These are phyloP conservation scores for Pinguiococcus pyrenoidosus DNA, from an alignment of 108 stramenopile genomes.

Conservation along the genomic window DNA sequence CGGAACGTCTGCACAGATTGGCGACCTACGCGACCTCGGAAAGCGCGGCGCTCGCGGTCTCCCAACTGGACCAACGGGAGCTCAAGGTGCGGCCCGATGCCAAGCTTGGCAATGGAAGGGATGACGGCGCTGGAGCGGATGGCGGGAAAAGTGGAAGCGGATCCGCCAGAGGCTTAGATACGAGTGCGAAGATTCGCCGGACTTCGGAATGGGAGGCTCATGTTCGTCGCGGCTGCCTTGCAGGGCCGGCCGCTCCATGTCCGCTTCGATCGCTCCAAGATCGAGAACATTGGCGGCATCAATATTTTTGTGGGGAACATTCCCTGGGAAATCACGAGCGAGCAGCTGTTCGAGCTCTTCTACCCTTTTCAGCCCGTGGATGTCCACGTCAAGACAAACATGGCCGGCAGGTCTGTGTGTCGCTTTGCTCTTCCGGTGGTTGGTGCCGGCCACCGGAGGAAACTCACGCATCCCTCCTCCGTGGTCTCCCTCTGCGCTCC, in stretches of 20 bases:
- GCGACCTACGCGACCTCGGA: not conserved
- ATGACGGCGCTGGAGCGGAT: too few relatives aligned
- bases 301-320: constrained; percentile 31
- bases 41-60: not conserved
- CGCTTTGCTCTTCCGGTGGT: too few relatives aligned
- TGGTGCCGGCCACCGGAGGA: too few relatives aligned
- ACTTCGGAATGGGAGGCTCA: too few relatives aligned
- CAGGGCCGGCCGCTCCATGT: not conserved
- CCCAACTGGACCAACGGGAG: not conserved
- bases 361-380: constrained; percentile 24
- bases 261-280: not conserved
- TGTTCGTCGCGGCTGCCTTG: not conserved
- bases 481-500: too few relatives aligned
- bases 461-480: too few relatives aligned
- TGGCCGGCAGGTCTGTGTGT: too few relatives aligned
- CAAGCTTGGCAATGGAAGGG: too few relatives aligned
- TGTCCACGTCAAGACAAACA: constrained; percentile 34
- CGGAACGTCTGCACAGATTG: not conserved
- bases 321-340: constrained; percentile 23
- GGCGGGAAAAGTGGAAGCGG: not conserved
- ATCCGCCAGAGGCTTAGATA: too few relatives aligned
- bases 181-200: too few relatives aligned
- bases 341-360: constrained; percentile 15
- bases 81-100: too few relatives aligned
- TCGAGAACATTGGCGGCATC: not conserved